Percentiles rank a stretch among this genome's conserved stretches.
These are phyloP conservation scores for Gliomastix tumulicola DNA, from an alignment of 2,329 filamentous ascomycete species.

Conservation along the genomic window DNA sequence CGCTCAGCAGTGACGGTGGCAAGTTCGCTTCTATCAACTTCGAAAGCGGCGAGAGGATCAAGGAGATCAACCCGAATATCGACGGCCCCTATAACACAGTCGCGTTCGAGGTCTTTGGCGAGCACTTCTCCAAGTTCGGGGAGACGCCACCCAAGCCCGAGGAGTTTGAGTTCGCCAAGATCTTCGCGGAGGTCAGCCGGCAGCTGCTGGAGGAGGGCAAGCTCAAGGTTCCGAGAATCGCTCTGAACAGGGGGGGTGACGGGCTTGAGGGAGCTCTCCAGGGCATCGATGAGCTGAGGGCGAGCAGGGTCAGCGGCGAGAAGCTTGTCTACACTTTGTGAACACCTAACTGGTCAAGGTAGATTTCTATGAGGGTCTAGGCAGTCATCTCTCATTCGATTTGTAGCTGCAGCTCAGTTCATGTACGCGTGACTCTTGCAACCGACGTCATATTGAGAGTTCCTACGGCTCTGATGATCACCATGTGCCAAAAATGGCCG, in stretches of 20 bases:
- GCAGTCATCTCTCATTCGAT: no score
- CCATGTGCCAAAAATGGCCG: no score
- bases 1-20: background rate
- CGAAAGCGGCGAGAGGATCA: background rate
- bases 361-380: no score
- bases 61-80: conserved; percentile 7
- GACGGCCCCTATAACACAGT: conserved; percentile 16
- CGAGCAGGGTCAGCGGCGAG: conserved; percentile 25
- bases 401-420: no score
- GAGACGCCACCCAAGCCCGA: conserved; percentile 9
- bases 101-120: conserved; percentile 30
- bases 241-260: conserved; percentile 9
- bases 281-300: conserved; percentile 21
- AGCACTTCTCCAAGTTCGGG: conserved; percentile 16
- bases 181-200: conserved; percentile 24
- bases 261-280: conserved; percentile 24
- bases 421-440: no score
- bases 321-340: conserved; percentile 36
- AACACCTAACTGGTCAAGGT: no score
- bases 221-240: conserved; percentile 20
- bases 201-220: conserved; percentile 23
- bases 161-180: conserved; percentile 25
- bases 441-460: no score
- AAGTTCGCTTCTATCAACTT: background rate
- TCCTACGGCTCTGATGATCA: no score